Conservation (phyloP, 768 basidiomycete species). For the Lentinula edodes region DNA sequence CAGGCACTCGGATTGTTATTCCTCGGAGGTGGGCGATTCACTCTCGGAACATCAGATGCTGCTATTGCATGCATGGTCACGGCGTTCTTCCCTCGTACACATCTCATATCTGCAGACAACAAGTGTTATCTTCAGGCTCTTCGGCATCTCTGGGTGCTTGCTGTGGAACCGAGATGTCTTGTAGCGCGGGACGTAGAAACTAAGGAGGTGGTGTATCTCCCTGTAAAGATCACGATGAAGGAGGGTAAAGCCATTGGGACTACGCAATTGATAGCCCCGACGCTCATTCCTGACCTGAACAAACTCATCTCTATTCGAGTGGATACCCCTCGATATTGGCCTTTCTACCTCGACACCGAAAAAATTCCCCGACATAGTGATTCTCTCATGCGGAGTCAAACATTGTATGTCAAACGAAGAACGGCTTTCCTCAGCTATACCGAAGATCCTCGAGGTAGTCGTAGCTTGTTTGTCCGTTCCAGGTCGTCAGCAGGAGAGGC, state of each 20-base stretch:
- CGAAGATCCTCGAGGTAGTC: constrained; percentile 89
- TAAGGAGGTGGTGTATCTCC: constrained; percentile 85
- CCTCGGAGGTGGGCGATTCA: constrained; percentile 89
- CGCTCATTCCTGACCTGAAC: constrained; percentile 86
- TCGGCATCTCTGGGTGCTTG: constrained; percentile 94
- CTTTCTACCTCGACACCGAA: constrained; percentile 78
- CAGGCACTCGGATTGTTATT: constrained; percentile 89
- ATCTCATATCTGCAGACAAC: constrained; percentile 77
- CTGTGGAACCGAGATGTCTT: constrained; percentile 90
- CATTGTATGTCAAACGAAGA: constrained; percentile 86
- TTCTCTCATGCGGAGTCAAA: constrained; percentile 68
- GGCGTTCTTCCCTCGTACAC: constrained; percentile 89
- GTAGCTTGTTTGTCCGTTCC: constrained; percentile 85
- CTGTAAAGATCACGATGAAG: constrained; percentile 78
- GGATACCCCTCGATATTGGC: constrained; percentile 95
- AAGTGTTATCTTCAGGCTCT: constrained; percentile 88
- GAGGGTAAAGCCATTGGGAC: constrained; percentile 60
- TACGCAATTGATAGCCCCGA: constrained; percentile 84
- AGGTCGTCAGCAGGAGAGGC: constrained; percentile 82
- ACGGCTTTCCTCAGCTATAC: constrained; percentile 92
- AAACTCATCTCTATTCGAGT: constrained; percentile 77
- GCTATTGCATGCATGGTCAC: constrained; percentile 87
- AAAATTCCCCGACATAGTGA: constrained; percentile 62
- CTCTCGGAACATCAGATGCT: constrained; percentile 86
- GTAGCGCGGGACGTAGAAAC: constrained; percentile 91